Evolutionary conservation across 1,284 basidiomycete species (phyloP).

Genomic region (Leccinum huronense): DNA sequence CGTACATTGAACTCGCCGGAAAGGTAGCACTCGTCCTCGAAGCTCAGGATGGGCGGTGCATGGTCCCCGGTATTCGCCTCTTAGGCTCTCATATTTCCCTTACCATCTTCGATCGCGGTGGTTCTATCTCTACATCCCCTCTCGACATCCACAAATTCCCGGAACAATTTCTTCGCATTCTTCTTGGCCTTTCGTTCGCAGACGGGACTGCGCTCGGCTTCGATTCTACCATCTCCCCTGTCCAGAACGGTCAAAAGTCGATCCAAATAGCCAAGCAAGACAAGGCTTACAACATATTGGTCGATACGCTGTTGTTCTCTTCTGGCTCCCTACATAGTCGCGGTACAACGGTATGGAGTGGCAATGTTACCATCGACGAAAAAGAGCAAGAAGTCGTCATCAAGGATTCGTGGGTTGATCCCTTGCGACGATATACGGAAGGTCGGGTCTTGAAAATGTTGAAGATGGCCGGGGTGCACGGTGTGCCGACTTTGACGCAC

Average conservation of each 20-base stretch:
- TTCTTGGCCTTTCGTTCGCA: not conserved
- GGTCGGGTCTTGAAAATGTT: not conserved
- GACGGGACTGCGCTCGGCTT: not conserved
- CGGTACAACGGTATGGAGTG: not conserved
- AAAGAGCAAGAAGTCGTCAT: not conserved
- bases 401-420: not conserved
- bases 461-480: not conserved
- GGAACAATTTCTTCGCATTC: not conserved
- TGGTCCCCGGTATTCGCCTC: not conserved
- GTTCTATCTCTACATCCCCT: not conserved
- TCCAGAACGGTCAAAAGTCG: not conserved
- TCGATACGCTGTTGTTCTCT: not conserved
- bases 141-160: not conserved
- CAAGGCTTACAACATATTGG: not conserved
- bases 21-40: not conserved
- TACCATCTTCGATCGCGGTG: not conserved
- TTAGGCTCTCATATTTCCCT: not conserved
- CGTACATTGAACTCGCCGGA: not conserved
- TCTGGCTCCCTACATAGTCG: not conserved
- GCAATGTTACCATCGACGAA: not conserved
- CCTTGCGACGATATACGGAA: not conserved
- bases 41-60: not conserved
- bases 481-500: not conserved
- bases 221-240: not conserved
- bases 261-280: not conserved